These are phyloP conservation scores for Schrenkiella parvula DNA, from an alignment of 345 rosid genomes.

Conservation along the genomic window DNA sequence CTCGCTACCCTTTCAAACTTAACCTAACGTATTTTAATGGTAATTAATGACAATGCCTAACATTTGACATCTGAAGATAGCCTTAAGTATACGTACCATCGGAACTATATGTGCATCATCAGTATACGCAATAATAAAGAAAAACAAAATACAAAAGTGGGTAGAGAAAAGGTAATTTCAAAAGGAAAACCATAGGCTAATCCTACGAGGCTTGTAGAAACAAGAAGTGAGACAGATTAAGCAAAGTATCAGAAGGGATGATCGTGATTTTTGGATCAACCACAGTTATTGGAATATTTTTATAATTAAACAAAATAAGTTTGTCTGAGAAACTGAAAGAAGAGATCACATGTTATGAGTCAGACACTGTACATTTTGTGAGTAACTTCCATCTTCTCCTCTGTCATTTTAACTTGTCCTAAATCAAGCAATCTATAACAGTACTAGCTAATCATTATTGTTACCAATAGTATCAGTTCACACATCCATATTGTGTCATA, in stretches of 20 bases:
- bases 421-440: constrained; percentile 47
- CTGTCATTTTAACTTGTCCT: constrained; percentile 41
- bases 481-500: background rate
- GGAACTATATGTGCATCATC: constrained; percentile 7
- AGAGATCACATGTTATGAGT: constrained; percentile 49
- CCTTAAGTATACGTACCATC: background rate
- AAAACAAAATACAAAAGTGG: background rate
- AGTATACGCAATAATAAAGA: background rate
- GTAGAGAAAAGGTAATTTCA: background rate
- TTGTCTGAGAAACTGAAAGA: constrained; percentile 30
- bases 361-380: constrained; percentile 37
- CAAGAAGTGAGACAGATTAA: constrained; percentile 17
- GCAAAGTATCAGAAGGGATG: constrained; percentile 22
- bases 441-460: constrained; percentile 31
- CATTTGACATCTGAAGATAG: constrained; percentile 23
- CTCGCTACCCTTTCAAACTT: constrained; percentile 21
- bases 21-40: constrained; percentile 24
- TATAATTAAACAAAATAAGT: background rate
- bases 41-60: constrained; percentile 30
- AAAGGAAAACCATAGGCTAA: constrained; percentile 16
- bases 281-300: background rate
- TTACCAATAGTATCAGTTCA: constrained; percentile 17
- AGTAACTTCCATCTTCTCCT: constrained; percentile 37
- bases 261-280: constrained; percentile 23
- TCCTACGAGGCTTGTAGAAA: constrained; percentile 12